phyloP scores from a whole-genome alignment of 371 early-diverging fungal genomes.

The Mucor velutinosus region DNA sequence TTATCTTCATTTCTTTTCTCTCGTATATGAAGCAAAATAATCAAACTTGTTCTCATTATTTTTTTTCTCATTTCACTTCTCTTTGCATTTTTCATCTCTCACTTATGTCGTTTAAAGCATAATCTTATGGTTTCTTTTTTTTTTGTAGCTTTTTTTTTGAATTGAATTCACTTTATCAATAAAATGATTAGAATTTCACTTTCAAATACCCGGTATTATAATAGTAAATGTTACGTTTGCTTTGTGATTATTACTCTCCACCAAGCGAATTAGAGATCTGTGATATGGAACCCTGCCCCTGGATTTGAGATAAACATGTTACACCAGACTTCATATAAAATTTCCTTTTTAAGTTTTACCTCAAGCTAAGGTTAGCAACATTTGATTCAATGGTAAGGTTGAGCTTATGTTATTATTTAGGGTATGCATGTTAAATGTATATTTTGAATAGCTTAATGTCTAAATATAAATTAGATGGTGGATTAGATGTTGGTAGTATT shows the following conservation, averaged over 20 bases:
- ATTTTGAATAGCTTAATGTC: background rate
- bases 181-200: background rate
- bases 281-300: too few species aligned
- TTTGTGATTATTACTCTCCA: too few species aligned
- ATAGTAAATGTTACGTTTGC: too few species aligned
- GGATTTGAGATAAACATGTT: too few species aligned
- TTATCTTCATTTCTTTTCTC: constrained; percentile 3
- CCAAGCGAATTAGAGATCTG: too few species aligned
- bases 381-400: too few species aligned
- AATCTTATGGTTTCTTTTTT: constrained; percentile 5
- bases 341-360: too few species aligned
- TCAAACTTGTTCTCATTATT: constrained; percentile 2
- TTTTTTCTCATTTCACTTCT: background rate
- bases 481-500: background rate
- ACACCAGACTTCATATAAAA: too few species aligned
- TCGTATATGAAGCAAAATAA: constrained; percentile 15
- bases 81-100: background rate
- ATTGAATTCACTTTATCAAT: background rate
- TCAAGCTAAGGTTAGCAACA: too few species aligned
- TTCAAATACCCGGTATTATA: background rate
- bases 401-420: background rate
- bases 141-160: background rate
- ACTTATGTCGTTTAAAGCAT: constrained; percentile 7
- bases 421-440: background rate
- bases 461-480: background rate